Evolutionary conservation across 176 grass and related monocot genomes (phyloP).

Genomic region (Guadua angustifolia): DNA sequence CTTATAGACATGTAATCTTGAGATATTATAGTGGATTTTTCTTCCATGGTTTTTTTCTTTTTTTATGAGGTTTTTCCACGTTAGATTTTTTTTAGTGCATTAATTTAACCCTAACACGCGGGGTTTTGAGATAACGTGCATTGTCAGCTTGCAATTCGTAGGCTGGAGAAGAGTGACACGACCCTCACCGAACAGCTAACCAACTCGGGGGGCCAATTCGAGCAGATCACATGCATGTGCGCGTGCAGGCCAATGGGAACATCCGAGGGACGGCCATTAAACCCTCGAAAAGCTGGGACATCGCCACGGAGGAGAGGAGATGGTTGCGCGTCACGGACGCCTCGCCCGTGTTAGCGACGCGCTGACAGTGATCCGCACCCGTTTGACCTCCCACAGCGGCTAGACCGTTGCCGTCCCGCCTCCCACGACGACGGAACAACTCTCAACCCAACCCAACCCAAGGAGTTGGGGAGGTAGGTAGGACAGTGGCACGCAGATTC

Average conservation of each 20-base stretch:
- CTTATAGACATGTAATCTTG: too few species aligned
- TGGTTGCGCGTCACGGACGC: constrained; percentile 57
- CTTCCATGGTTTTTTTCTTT: too few species aligned
- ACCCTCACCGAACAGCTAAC: constrained; percentile 26
- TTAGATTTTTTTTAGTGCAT: too few species aligned
- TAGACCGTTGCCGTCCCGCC: constrained; percentile 31
- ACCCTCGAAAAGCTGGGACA: constrained; percentile 36
- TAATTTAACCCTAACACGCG: too few species aligned
- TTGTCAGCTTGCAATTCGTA: neutral
- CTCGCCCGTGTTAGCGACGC: constrained; percentile 40
- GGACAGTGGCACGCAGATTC: neutral
- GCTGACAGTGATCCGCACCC: constrained; percentile 49
- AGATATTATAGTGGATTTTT: too few species aligned
- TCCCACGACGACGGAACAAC: constrained; percentile 33
- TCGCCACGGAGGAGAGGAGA: constrained; percentile 36
- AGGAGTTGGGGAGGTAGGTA: constrained; percentile 23
- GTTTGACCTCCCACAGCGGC: constrained; percentile 26
- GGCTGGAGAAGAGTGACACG: constrained; percentile 1
- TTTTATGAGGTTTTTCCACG: too few species aligned
- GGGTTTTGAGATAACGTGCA: neutral
- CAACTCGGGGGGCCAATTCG: neutral
- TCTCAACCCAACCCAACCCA: neutral
- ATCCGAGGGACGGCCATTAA: constrained; percentile 28
- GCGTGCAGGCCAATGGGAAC: neutral
- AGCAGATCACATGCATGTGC: constrained; percentile 38